Base-by-base conservation (phyloP, 192 early-diverging fungal species). In the Rhizophagus clarus region DNA sequence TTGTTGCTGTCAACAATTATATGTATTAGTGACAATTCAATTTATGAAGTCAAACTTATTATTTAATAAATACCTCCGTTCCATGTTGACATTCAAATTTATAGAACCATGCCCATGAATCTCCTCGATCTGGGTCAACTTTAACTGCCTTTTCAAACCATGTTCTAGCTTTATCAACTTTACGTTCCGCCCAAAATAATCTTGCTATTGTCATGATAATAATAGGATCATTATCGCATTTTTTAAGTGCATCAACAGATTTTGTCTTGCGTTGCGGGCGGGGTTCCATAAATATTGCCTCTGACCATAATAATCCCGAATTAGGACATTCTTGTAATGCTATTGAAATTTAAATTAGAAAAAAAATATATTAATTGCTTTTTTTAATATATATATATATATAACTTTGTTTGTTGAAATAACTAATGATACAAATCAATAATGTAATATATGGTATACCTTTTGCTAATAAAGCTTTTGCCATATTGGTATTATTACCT, bases 21-120 rank as follows among this genome's bases (percentile, higher is more conserved):
- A 22, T n/a, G 0, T 24, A 62, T 62, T 22, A 62, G 28, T 68
- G 7, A 68, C 20, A 31, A 20, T 68, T 14, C 14, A 68, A 20
- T 3, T 24, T 42, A 70, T 32, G 68, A 5, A 70, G 1, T 20
- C 5, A 42, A 37, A 40, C 2, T 22, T 10, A 70, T 24, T 20
- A 37, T 34, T 34, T 69, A 68, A 37, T 34, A 68, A 68, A 82
- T 74, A 85, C 81, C 70, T 89, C 85, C 51, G 85, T 88, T 6
- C 96, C 96, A 81, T 96, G 92, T 74, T 91, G 87, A 31, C 85
- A 72, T 85, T 99, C 98, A 87, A 99, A 98, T 66, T 94, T 92
- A 70, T 93, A 91, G 89, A 93, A 96, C 96, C 96, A 99, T 15
- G 95, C 97, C 94, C 95, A 99, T 2, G 92, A 88, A 82, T 99